Conservation (phyloP, 2,329 filamentous ascomycete genomes). For the Fusarium liriodendri region DNA sequence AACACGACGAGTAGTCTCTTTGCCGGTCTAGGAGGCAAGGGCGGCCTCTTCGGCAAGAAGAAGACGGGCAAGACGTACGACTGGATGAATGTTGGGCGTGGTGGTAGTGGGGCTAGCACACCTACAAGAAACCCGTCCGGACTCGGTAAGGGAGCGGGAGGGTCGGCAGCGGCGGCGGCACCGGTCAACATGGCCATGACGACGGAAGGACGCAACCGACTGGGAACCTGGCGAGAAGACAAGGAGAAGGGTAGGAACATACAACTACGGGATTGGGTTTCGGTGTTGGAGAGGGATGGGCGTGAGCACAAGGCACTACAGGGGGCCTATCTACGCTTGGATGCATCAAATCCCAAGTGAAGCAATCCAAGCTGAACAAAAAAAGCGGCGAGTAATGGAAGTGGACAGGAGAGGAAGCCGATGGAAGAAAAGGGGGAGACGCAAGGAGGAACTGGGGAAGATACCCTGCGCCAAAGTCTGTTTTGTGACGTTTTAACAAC, state of each 20-base stretch:
- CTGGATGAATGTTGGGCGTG: slow-evolving; percentile 73
- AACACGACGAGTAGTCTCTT: slow-evolving; percentile 86
- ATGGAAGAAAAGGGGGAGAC: background rate
- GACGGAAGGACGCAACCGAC: slow-evolving; percentile 68
- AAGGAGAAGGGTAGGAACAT: slow-evolving; percentile 81
- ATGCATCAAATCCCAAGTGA: slow-evolving; percentile 59
- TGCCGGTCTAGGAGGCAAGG: slow-evolving; percentile 71
- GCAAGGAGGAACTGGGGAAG: slow-evolving; percentile 33
- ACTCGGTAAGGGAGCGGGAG: slow-evolving; percentile 48
- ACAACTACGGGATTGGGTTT: slow-evolving; percentile 85
- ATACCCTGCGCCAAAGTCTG: slow-evolving; percentile 47
- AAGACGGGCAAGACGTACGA: slow-evolving; percentile 76
- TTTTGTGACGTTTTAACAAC: slow-evolving; percentile 43
- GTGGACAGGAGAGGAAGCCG: background rate
- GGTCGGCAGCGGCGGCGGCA: slow-evolving; percentile 44
- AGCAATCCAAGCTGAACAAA: slow-evolving; percentile 1
- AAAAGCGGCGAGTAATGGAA: slow-evolving; percentile 33
- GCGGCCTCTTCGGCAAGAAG: slow-evolving; percentile 67
- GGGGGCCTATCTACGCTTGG: slow-evolving; percentile 64
- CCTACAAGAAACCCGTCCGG: slow-evolving; percentile 54
- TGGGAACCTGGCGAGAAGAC: slow-evolving; percentile 84
- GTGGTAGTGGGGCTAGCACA: slow-evolving; percentile 66
- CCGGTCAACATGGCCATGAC: slow-evolving; percentile 58
- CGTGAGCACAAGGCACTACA: slow-evolving; percentile 73
- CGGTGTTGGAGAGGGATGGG: slow-evolving; percentile 83